A percentile compares a stretch with the other conserved stretches of the same genome.
phyloP scores from a whole-genome alignment of 2,329 filamentous ascomycete genomes.

The Simplicillium aogashimaense region DNA sequence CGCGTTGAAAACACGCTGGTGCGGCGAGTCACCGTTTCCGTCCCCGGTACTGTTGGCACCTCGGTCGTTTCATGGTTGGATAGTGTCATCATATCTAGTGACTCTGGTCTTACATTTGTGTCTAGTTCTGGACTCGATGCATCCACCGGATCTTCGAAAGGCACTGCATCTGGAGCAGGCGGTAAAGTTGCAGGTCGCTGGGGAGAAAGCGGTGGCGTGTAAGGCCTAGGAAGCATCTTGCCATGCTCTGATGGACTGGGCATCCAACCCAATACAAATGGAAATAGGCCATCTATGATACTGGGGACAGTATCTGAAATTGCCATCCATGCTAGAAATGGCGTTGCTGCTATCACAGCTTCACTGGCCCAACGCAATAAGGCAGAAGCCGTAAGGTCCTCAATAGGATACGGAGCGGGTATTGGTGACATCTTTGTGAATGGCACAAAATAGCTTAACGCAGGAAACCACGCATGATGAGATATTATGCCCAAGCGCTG shows the following conservation, averaged over 20 bases:
- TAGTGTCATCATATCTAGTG: too few relatives aligned
- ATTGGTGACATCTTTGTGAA: conserved; percentile 43
- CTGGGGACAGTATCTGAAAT: conserved; percentile 15
- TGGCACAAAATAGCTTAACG: conserved; percentile 40
- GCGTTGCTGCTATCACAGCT: conserved; percentile 30
- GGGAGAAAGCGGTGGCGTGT: conserved; percentile 10
- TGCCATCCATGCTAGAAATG: conserved; percentile 36
- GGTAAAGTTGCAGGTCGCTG: too few relatives aligned
- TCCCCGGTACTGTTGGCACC: too few relatives aligned
- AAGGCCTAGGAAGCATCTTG: conserved; percentile 10
- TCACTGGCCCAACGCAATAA: conserved; percentile 33
- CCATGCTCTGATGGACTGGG: conserved; percentile 3
- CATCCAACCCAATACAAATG: too few relatives aligned
- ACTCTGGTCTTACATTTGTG: too few relatives aligned
- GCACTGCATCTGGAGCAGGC: too few relatives aligned
- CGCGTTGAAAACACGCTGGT: conserved; percentile 36
- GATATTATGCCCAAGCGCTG: conserved; percentile 40
- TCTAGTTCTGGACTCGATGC: too few relatives aligned
- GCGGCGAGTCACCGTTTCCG: too few relatives aligned
- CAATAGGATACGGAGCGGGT: conserved; percentile 29
- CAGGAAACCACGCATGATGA: conserved; percentile 29
- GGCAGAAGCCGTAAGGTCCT: conserved; percentile 25
- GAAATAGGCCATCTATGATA: too few relatives aligned
- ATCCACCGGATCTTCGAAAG: too few relatives aligned
- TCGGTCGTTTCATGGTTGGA: too few relatives aligned